Evolutionary conservation across 306 rosid species (phyloP), one percentile per base, ranked within the genome.

Genomic region (Vachellia pachyceras): DNA sequence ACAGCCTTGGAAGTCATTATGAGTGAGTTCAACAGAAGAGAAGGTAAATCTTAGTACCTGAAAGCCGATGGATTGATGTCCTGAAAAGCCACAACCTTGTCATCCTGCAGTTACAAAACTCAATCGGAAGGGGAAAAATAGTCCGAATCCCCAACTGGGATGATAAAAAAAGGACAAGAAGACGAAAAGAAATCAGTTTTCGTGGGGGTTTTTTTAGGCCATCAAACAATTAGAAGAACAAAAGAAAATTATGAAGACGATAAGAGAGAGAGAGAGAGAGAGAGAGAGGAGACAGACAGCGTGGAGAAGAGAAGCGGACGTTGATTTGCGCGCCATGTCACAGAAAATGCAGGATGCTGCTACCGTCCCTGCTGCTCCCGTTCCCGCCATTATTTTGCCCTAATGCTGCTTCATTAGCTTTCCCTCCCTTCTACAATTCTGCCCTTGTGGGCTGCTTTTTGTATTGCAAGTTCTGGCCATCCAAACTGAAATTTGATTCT

Each of bases 51-150:
- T 64, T 49, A 63, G 42, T 75, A 89, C 95, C 95, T 89, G 84
- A 82, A 75, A 86, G 95, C 95, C 20, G 95, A 84, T 15, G 92
- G 95, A 58, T 77, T 80, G 72, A 85, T 86, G 72, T 91, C 95
- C 72, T 57, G 88, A 73, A 91, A 91, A 22, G 91, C 91, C 60
- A 89, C 85, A 20, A 89, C 91, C 79, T 77, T 87, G 68, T 89
- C 86, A 60, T 91, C 95, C 95, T 91, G 89, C 82, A 77, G 37
- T 40, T 12, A 55, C 17, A n/a, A 66, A 55, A 78, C 18, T 72
- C 55, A 72, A 83, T 84, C 47, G 82, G 75, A 77, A 64, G 68
- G 11, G 65, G 9, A 23, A 12, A 36, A 13, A 36, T 3, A 44
- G 9, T 61, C n/a, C 36, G 47, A 77, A 61, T 45, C 72, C 72